A percentile compares a stretch with the other conserved stretches of the same genome.
These are phyloP conservation scores for Botrytis pseudocinerea DNA, from an alignment of 2,329 filamentous ascomycete genomes.

Conservation along the genomic window DNA sequence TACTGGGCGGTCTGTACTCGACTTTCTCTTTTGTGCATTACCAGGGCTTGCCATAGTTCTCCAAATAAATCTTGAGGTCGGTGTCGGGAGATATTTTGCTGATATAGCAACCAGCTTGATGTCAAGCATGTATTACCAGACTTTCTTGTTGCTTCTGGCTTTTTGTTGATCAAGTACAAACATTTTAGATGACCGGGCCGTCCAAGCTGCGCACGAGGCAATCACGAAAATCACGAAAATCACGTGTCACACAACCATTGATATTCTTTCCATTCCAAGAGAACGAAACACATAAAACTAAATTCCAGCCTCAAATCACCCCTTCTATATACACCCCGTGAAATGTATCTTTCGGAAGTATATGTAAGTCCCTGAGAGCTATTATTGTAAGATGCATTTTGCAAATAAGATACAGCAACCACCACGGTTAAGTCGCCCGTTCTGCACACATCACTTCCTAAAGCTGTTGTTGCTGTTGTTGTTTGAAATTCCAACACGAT, in stretches of 20 bases:
- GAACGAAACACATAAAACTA: not conserved
- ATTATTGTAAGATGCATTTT: not conserved
- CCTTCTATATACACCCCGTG: not conserved
- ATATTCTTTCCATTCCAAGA: not conserved
- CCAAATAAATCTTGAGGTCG: not conserved
- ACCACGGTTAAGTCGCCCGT: too few relatives aligned
- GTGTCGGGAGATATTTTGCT: not conserved
- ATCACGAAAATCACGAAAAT: not conserved
- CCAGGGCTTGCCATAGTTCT: slow-evolving; percentile 31
- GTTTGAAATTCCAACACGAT: too few relatives aligned
- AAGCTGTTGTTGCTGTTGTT: too few relatives aligned
- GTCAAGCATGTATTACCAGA: not conserved
- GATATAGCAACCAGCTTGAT: not conserved
- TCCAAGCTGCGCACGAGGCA: not conserved
- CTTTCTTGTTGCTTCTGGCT: not conserved
- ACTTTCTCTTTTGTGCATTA: slow-evolving; percentile 36
- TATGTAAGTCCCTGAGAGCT: not conserved
- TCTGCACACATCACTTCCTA: too few relatives aligned
- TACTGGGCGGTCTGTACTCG: slow-evolving; percentile 32
- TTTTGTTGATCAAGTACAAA: not conserved
- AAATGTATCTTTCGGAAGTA: too few relatives aligned
- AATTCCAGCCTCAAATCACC: not conserved
- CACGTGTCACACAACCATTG: not conserved
- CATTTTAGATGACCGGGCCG: not conserved
- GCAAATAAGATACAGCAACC: too few relatives aligned